These are phyloP conservation scores for Sporisorium graminicola DNA, from an alignment of 1,284 basidiomycete species.

Conservation along the genomic window DNA sequence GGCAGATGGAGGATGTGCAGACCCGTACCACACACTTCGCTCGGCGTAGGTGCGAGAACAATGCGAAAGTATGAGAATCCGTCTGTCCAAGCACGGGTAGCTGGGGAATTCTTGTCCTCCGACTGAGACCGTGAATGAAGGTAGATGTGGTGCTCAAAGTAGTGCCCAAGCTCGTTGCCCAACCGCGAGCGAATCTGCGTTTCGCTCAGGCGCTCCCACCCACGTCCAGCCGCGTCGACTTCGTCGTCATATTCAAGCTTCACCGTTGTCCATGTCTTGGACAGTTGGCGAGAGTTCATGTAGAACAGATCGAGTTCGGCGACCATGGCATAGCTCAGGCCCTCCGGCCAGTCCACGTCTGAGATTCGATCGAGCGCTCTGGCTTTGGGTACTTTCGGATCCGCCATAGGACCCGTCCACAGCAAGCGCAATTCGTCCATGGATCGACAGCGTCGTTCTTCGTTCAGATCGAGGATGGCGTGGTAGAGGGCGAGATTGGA, in stretches of 20 bases:
- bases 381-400: conserved; percentile 51
- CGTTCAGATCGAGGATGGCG: conserved; percentile 48
- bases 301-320: conserved; percentile 48
- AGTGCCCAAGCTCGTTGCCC: conserved; percentile 49
- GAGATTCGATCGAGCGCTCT: conserved; percentile 53
- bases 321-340: conserved; percentile 55
- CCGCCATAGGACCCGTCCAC: conserved; percentile 53
- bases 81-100: conserved; percentile 23
- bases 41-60: conserved; percentile 35
- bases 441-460: conserved; percentile 46
- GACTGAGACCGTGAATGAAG: conserved; percentile 22
- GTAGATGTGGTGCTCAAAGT: conserved; percentile 57
- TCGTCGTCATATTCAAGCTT: conserved; percentile 53
- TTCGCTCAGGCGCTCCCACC: conserved; percentile 36
- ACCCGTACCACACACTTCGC: conserved; percentile 48
- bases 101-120: background rate
- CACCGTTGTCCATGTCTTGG: conserved; percentile 45
- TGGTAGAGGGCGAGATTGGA: conserved; percentile 46
- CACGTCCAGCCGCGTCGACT: conserved; percentile 16
- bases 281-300: conserved; percentile 16
- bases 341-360: conserved; percentile 59
- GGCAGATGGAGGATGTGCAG: conserved; percentile 53
- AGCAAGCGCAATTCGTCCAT: conserved; percentile 46
- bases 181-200: conserved; percentile 33
- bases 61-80: conserved; percentile 53